These are phyloP conservation scores for Brassica incana DNA, from an alignment of 345 rosid species.

Conservation along the genomic window DNA sequence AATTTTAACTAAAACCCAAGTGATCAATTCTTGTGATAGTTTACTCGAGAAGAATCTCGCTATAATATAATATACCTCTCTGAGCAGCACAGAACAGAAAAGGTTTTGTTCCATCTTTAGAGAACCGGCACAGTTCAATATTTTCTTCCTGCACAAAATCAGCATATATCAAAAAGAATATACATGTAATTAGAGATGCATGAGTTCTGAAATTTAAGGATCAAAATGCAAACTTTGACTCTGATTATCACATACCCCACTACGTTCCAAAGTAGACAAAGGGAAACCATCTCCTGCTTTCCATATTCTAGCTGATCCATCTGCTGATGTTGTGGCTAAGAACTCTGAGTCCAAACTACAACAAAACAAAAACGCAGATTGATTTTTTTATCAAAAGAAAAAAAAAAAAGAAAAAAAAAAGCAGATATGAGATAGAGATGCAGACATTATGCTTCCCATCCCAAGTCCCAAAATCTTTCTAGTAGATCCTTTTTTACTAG, in stretches of 20 bases:
- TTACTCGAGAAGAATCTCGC: neutral
- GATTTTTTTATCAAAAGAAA: too few relatives aligned
- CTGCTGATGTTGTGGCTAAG: conserved; percentile 81
- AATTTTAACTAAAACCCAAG: too few relatives aligned
- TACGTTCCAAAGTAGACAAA: conserved; percentile 66
- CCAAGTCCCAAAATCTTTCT: neutral
- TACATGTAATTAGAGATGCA: neutral
- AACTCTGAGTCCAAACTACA: conserved; percentile 88
- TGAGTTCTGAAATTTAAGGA: neutral
- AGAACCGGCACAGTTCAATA: conserved; percentile 79
- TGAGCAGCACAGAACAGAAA: conserved; percentile 83
- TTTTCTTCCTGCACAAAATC: conserved; percentile 67
- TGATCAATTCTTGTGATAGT: too few relatives aligned
- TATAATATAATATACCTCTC: conserved; percentile 47
- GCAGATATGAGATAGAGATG: conserved; percentile 26
- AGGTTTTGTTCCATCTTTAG: conserved; percentile 94
- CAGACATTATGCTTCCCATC: neutral
- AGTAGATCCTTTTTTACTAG: neutral
- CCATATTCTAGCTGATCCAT: conserved; percentile 97
- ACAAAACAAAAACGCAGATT: conserved; percentile 25
- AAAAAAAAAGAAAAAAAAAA: conserved; percentile 7
- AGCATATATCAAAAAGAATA: neutral
- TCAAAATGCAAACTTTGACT: conserved; percentile 1
- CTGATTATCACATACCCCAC: conserved; percentile 47
- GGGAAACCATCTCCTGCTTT: conserved; percentile 82